Evolutionary conservation across 768 basidiomycete genomes (phyloP), one percentile per base, ranked within the genome.

Genomic region (Rhodotorula paludigena): DNA sequence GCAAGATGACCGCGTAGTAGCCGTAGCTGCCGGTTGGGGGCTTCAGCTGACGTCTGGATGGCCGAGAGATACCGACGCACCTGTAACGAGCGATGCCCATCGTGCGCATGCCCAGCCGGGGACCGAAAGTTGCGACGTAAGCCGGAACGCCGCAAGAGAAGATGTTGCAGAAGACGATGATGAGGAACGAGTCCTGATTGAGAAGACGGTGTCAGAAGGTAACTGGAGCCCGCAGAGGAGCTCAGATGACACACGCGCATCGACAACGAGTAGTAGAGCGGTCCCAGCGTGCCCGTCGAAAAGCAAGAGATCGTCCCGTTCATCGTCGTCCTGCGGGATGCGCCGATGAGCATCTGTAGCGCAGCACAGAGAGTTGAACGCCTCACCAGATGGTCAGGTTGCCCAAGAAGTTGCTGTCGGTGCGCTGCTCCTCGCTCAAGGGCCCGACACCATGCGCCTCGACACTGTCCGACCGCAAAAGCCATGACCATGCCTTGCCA

Each of bases 41-140:
- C 7, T 14, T 45, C 15, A 45, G 44, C n/a, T n/a, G n/a, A 15
- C 41, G 9, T 20, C 11, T 20, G 9, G 16, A 4, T 42, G 41
- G 41, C 41, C 21, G 8, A 15, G 5, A 42, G 41, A 20, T 10
- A 16, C 16, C 6, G 11, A 14, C 21, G 82, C 82, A 84, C 84
- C 71, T 84, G 75, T 84, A 86, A 33, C 84, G 79, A 5, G 89
- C 86, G 51, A 85, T 83, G 32, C 89, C 84, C 88, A 92, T 90
- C 73, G 91, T 87, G 28, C 89, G 83, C 74, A 87, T 83, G 18
- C 92, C 92, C 1, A 88, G 80, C 76, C 85, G 86, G 0, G 90
- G 88, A 18, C 90, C 89, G 79, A 88, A 89, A 6, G 86, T 85
- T n/a, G 84, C 78, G 65, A 87, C 81, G 73, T 84, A 85, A 15